phyloP scores from a whole-genome alignment of 73 alveolate species.

The Paraurostyla sp. region DNA sequence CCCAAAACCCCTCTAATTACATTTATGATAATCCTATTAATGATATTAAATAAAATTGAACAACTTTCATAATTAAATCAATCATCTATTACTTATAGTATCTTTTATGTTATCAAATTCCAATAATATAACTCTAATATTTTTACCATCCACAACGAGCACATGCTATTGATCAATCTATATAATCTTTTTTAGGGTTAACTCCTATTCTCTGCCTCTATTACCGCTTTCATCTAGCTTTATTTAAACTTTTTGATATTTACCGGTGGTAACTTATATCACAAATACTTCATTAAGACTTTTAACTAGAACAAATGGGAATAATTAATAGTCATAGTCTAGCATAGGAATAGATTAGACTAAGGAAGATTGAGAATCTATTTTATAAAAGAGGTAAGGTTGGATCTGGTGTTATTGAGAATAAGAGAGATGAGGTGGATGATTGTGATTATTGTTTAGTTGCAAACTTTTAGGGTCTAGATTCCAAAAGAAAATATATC shows the following conservation, averaged over 20 bases:
- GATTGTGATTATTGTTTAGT: background rate
- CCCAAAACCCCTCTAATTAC: no score
- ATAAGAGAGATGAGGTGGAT: background rate
- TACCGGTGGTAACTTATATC: conserved; percentile 12
- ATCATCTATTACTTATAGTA: background rate
- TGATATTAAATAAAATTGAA: no score
- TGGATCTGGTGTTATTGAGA: no score
- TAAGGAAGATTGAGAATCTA: background rate
- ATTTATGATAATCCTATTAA: no score
- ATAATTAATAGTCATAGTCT: conserved; percentile 17
- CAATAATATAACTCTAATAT: background rate
- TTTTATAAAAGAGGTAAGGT: no score
- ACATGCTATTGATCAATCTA: background rate
- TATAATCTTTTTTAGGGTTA: background rate
- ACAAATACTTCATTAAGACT: conserved; percentile 10
- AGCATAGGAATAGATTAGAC: background rate
- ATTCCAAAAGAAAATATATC: conserved; percentile 22
- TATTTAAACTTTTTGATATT: background rate
- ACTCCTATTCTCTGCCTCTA: conserved; percentile 15
- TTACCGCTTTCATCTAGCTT: background rate
- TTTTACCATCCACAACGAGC: background rate
- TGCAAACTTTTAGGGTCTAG: background rate
- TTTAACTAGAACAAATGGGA: conserved; percentile 5
- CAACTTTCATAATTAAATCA: no score
- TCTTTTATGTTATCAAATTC: background rate